Evolutionary conservation across 2,329 filamentous ascomycete genomes (phyloP).

Genomic region (Colletotrichum gloeosporioides): DNA sequence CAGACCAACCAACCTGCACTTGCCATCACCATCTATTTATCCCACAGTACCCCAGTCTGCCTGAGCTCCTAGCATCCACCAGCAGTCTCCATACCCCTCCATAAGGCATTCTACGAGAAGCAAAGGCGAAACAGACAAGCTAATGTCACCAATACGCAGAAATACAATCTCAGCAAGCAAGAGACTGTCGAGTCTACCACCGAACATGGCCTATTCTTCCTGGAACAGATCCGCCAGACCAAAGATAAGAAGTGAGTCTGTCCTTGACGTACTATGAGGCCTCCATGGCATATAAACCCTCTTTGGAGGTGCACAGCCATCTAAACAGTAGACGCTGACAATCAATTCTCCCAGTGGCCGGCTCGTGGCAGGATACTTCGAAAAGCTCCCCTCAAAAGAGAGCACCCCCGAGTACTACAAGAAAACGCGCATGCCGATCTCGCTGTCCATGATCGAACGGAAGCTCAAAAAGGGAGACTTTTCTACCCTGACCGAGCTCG

Average conservation of each 20-base stretch:
- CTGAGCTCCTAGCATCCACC: background rate
- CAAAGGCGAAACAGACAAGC: background rate
- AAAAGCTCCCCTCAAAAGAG: constrained; percentile 69
- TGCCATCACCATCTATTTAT: background rate
- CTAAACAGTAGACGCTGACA: background rate
- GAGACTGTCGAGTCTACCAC: constrained; percentile 75
- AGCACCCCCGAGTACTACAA: constrained; percentile 79
- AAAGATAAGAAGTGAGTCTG: constrained; percentile 78
- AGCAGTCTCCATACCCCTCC: background rate
- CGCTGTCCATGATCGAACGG: constrained; percentile 76
- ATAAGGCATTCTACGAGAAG: background rate
- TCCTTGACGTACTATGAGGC: background rate
- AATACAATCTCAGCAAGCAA: constrained; percentile 56
- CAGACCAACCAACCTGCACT: background rate
- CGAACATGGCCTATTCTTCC: constrained; percentile 73
- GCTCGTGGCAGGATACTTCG: constrained; percentile 76
- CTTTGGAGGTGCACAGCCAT: background rate
- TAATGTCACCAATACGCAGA: constrained; percentile 26
- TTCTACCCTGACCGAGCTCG: constrained; percentile 72
- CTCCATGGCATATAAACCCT: background rate
- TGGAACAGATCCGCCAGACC: constrained; percentile 77
- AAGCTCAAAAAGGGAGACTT: constrained; percentile 76
- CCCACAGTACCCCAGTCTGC: constrained; percentile 2
- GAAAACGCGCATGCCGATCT: constrained; percentile 78
- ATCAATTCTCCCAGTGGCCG: constrained; percentile 61